A percentile compares a stretch with the other conserved stretches of the same genome.
phyloP scores from a whole-genome alignment of 495 filamentous ascomycete genomes.

The Coniosporium apollinis region DNA sequence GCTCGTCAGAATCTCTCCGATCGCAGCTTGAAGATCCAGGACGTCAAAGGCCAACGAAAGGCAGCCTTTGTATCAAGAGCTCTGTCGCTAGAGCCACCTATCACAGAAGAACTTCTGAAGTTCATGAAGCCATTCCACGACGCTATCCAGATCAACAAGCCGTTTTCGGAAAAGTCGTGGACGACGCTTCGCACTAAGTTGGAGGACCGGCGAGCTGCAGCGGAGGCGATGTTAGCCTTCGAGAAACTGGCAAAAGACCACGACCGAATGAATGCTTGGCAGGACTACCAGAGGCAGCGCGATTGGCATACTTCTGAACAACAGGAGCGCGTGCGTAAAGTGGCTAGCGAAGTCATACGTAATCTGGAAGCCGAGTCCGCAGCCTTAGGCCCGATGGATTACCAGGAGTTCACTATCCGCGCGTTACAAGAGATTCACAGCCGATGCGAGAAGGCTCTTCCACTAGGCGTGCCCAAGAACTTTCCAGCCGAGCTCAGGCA shows the following conservation, averaged over 20 bases:
- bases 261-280: not conserved
- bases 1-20: conserved; percentile 3
- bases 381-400: no score
- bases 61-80: conserved; percentile 8
- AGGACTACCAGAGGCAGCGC: no score
- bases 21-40: conserved; percentile 2
- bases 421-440: no score
- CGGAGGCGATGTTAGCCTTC: conserved; percentile 2
- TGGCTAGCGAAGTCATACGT: no score
- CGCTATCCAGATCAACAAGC: conserved; percentile 12
- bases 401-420: no score
- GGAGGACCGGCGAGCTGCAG: conserved; percentile 7
- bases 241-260: not conserved
- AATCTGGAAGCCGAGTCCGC: no score
- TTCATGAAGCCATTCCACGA: conserved; percentile 7
- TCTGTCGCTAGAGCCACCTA: conserved; percentile 7
- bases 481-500: no score
- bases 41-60: conserved; percentile 11
- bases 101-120: conserved; percentile 4
- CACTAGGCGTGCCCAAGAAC: no score
- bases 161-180: conserved; percentile 11
- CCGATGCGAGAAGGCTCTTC: no score
- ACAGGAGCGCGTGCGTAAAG: no score
- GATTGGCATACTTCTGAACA: no score
- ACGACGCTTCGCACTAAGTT: conserved; percentile 11